A percentile compares a stretch with the other conserved stretches of the same genome.
phyloP scores from a whole-genome alignment of 257 asterid species.

The Anisodus acutangulus region DNA sequence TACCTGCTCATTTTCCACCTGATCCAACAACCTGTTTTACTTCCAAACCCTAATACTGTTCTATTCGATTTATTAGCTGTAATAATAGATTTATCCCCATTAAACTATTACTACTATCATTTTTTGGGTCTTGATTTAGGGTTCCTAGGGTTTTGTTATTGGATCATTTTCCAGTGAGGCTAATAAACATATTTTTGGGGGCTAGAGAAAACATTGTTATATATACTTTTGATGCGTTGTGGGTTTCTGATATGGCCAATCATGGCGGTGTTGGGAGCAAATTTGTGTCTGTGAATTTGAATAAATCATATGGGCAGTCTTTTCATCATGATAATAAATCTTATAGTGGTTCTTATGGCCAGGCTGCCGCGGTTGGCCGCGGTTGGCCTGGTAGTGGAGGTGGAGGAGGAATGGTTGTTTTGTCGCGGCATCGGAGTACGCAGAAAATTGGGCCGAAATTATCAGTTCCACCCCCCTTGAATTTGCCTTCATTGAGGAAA shows the following conservation, averaged over 20 bases:
- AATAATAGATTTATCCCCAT: not conserved
- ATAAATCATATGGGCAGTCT: slow-evolving; percentile 85
- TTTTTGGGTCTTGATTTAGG: slow-evolving; percentile 22
- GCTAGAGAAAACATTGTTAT: slow-evolving; percentile 42
- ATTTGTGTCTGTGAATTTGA: slow-evolving; percentile 80
- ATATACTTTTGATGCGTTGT: slow-evolving; percentile 73
- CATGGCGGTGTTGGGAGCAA: slow-evolving; percentile 68
- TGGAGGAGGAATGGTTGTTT: slow-evolving; percentile 81
- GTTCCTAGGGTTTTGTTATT: slow-evolving; percentile 42
- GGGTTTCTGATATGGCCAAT: slow-evolving; percentile 79
- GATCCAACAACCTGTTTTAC: slow-evolving; percentile 23
- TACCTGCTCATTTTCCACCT: not conserved
- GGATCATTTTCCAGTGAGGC: slow-evolving; percentile 40
- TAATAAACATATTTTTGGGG: slow-evolving; percentile 36
- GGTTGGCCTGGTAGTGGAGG: slow-evolving; percentile 64
- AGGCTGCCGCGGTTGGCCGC: slow-evolving; percentile 49
- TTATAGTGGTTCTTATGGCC: slow-evolving; percentile 66
- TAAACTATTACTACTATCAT: not conserved
- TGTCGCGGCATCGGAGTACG: slow-evolving; percentile 66
- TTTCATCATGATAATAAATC: slow-evolving; percentile 54
- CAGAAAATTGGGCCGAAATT: slow-evolving; percentile 75
- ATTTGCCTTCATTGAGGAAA: slow-evolving; percentile 93
- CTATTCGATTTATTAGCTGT: slow-evolving; percentile 36
- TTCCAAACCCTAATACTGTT: slow-evolving; percentile 27
- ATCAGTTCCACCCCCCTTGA: slow-evolving; percentile 96